Conservation (phyloP, 1,139 yeast genomes). For the Nakaseomyces kungkrabaensis region DNA sequence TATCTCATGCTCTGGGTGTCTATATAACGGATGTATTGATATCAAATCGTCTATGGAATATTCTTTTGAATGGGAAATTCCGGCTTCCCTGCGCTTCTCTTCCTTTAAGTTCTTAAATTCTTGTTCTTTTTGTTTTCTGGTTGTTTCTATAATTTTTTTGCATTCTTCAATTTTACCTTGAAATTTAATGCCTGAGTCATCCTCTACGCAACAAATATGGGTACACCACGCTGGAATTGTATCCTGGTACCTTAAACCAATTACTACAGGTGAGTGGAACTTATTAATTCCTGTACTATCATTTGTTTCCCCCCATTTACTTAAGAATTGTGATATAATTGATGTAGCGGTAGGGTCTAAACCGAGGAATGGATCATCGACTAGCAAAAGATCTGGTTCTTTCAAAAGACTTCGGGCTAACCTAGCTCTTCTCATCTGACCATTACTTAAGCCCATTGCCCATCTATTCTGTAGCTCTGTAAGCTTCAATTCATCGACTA, state of each 20-base stretch:
- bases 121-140: constrained; percentile 14
- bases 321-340: constrained; percentile 46
- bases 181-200: constrained; percentile 39
- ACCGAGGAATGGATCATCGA: constrained; percentile 91
- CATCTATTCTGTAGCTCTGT: constrained; percentile 54
- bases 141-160: constrained; percentile 24
- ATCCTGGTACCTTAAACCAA: constrained; percentile 76
- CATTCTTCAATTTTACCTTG: constrained; percentile 39
- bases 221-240: constrained; percentile 69
- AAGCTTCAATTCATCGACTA: constrained; percentile 47
- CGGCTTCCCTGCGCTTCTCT: constrained; percentile 5
- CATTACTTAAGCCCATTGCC: constrained; percentile 84
- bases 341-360: constrained; percentile 67
- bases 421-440: constrained; percentile 85
- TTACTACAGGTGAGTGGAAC: constrained; percentile 33
- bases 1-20: constrained; percentile 12
- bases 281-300: constrained; percentile 9
- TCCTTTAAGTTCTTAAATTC: constrained; percentile 12
- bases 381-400: constrained; percentile 54
- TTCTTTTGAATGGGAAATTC: constrained; percentile 4
- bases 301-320: constrained; percentile 14
- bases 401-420: constrained; percentile 63
- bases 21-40: constrained; percentile 18
- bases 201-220: constrained; percentile 53
- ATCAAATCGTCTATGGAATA: constrained; percentile 15